Evolutionary conservation across 495 filamentous ascomycete genomes (phyloP), one percentile per base, ranked within the genome.

Genomic region (Bathelium albidoporum): DNA sequence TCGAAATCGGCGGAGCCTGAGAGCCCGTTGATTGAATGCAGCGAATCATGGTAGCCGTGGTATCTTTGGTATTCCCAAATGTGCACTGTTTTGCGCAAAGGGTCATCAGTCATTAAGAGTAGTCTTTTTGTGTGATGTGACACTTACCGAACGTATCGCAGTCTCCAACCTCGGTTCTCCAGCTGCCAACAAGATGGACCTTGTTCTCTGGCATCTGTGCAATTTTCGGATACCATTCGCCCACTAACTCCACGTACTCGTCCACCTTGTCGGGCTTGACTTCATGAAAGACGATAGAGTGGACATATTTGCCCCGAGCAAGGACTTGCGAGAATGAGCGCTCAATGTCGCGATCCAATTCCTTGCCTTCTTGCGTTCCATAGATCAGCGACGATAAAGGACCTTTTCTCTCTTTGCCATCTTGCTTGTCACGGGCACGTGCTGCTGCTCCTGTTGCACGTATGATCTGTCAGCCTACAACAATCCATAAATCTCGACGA

Each of bases 21-120:
- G 66, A 94, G 88, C 52, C 80, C 74, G 59, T 87, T 82, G 67
- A 97, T 93, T 61, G 81, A 83, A 78, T 96, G 84, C 28, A 97
- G 80, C 16, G 94, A 97, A 49, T 87, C 85, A 72, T 98, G 95
- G 73, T 96, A 97, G 65, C 94, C 94, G 64, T 91, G 85, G 75
- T 97, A 98, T 69, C 91, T 87, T 74, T 97, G 91, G 76, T 98
- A 98, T 76, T 98, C 94, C 94, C 94, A 98, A 74, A 98, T 98
- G 75, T 98, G 94, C 32, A 98, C 94, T 91, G 62, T 60, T 11
- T 31, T 7, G 32, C 20, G 16, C 5, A 18, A 10, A 18, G 62
- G 71, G 66, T 68, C 12, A 2, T 55, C 2, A 55, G 49, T 29
- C 20, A 10, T 10, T 12, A 55, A 16, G 24, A 29, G n/a, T n/a